Percentiles rank a stretch among this genome's conserved stretches.
Evolutionary conservation across 352 stramenopile genomes (phyloP).

Genomic region (Phytophthora ohioensis): DNA sequence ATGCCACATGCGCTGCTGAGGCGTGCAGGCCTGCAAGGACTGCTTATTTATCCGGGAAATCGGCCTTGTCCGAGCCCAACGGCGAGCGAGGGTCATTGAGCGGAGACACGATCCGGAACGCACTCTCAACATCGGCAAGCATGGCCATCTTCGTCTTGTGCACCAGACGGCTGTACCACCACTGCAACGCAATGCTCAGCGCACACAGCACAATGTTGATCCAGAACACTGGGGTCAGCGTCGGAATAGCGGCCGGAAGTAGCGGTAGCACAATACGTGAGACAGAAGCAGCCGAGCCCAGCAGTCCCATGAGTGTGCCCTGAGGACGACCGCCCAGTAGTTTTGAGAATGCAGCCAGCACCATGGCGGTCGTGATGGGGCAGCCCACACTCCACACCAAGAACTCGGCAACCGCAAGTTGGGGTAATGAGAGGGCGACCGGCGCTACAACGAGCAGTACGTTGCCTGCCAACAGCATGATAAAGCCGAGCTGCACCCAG

Average conservation of each 20-base stretch:
- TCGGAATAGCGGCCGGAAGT: slow-evolving; percentile 62
- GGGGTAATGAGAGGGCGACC: slow-evolving; percentile 48
- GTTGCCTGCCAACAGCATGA: slow-evolving; percentile 66
- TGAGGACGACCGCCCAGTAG: slow-evolving; percentile 70
- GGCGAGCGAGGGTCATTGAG: slow-evolving; percentile 48
- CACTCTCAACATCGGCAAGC: slow-evolving; percentile 46
- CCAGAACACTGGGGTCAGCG: slow-evolving; percentile 77
- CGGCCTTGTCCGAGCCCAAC: slow-evolving; percentile 45
- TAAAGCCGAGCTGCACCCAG: slow-evolving; percentile 72
- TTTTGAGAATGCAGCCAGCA: slow-evolving; percentile 75
- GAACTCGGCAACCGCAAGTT: slow-evolving; percentile 58
- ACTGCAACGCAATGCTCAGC: slow-evolving; percentile 60
- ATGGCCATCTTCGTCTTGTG: slow-evolving; percentile 55
- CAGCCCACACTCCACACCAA: slow-evolving; percentile 82
- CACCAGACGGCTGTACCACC: slow-evolving; percentile 71
- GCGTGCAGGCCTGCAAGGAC: neutral
- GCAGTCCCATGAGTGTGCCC: slow-evolving; percentile 77
- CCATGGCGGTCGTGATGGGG: slow-evolving; percentile 73
- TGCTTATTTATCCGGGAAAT: slow-evolving; percentile 35
- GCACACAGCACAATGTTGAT: slow-evolving; percentile 69
- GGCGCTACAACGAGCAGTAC: slow-evolving; percentile 58
- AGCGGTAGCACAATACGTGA: slow-evolving; percentile 77
- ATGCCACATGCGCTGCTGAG: neutral
- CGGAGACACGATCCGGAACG: slow-evolving; percentile 30
- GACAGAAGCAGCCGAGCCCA: slow-evolving; percentile 71